These are phyloP conservation scores for Thraustochytrium sp. DNA, from an alignment of 352 stramenopile species.

Conservation along the genomic window DNA sequence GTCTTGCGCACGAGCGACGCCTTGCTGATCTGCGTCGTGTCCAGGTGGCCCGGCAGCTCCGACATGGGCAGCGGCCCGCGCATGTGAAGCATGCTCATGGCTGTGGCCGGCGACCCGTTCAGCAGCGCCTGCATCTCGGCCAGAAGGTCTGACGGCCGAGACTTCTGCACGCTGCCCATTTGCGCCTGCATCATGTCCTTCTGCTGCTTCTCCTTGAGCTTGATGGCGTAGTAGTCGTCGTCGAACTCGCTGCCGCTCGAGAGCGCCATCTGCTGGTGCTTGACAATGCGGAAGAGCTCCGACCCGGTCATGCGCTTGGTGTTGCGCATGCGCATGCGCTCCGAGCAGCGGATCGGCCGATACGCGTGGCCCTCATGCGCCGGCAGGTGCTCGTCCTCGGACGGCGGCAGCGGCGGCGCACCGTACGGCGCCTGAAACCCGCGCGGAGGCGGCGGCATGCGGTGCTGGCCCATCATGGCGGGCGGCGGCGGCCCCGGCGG, in stretches of 20 bases:
- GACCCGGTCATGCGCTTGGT: slow-evolving; percentile 5
- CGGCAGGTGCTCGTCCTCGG: neutral
- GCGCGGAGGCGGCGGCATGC: neutral
- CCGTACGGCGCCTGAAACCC: neutral
- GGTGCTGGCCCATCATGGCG: no score
- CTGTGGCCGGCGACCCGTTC: neutral
- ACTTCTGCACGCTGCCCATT: neutral
- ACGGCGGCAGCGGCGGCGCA: neutral
- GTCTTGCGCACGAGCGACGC: neutral
- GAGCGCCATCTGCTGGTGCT: slow-evolving; percentile 1
- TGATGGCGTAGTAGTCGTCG: slow-evolving; percentile 38
- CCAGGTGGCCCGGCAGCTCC: neutral
- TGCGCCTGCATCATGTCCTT: slow-evolving; percentile 16
- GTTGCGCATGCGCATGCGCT: slow-evolving; percentile 12
- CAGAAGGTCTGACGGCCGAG: neutral
- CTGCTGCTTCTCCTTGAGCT: slow-evolving; percentile 24
- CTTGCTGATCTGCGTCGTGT: neutral
- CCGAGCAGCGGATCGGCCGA: neutral
- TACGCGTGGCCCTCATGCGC: neutral
- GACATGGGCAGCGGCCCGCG: neutral
- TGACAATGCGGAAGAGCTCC: neutral
- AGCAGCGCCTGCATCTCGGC: slow-evolving; percentile 34
- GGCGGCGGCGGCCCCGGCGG: neutral
- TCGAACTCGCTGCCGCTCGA: neutral
- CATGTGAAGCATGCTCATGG: slow-evolving; percentile 9